Evolutionary conservation across 495 filamentous ascomycete genomes (phyloP), one percentile per base, ranked within the genome.

Genomic region (Ramalina intermedia): DNA sequence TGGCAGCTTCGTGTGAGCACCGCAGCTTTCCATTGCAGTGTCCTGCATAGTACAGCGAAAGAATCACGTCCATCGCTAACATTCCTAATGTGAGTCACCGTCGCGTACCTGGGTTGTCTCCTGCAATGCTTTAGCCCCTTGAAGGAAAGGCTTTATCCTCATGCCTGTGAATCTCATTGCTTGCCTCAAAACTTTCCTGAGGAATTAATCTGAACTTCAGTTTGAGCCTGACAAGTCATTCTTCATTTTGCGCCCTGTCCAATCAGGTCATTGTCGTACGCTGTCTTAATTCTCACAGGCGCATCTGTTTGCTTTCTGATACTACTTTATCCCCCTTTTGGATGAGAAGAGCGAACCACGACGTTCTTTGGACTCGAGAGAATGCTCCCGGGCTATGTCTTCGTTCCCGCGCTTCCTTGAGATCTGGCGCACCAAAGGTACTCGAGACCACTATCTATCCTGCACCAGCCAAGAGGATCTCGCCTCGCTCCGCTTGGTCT

Each of bases 351-450:
- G 27, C 18, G 14, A 8, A 24, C 6, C 5, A 26, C 8, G 11
- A 8, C 37, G 8, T 41, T 50, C 14, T 11, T 33, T 41, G 12
- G 5, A 44, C 26, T 45, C n/a, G 40, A 17, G 7, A 33, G 29
- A 44, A 38, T 53, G 39, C 4, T 36, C 29, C 11, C 11, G 26
- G 40, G 14, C 39, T 6, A 60, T 60, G 57, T 56, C 58, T 55
- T 52, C 43, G 44, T 37, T 40, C 9, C 61, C 66, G 6, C 59
- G 63, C 43, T 77, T 68, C 46, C 57, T 69, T 50, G 61, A 66
- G 48, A 69, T 76, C 55, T 76, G 73, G 73, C 60, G 65, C 56
- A 66, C 57, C 36, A 63, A 75, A 39, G 56, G 50, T 40, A 64
- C 65, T 49, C 69, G 69, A 54, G 58, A 72, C 18, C 55, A 58